These are phyloP conservation scores for Coleophoma eucalyptorum DNA, from an alignment of 2,329 filamentous ascomycete species.

Conservation along the genomic window DNA sequence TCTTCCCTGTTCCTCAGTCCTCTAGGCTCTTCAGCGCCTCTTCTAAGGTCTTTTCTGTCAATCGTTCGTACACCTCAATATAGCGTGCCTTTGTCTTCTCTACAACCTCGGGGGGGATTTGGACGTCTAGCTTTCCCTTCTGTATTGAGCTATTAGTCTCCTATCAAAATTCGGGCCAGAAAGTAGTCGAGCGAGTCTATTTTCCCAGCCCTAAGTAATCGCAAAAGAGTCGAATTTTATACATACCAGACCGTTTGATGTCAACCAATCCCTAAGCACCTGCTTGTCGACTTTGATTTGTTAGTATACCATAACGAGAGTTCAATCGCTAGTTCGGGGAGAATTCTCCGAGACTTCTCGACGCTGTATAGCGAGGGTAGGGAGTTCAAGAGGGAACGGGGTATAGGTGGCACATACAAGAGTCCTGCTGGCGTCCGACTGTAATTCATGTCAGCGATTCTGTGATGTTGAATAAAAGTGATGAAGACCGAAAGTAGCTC, in stretches of 20 bases:
- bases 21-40: neutral
- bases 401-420: too few species aligned
- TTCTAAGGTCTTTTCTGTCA: neutral
- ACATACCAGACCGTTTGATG: conserved; percentile 61
- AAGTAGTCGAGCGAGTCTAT: neutral
- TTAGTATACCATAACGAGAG: too few species aligned
- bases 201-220: too few species aligned
- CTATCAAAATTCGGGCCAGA: neutral
- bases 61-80: neutral
- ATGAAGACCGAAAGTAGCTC: too few species aligned
- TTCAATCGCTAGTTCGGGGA: too few species aligned
- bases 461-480: too few species aligned
- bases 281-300: conserved; percentile 96
- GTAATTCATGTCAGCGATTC: too few species aligned
- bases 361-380: too few species aligned
- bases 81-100: neutral
- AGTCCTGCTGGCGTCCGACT: conserved; percentile 72
- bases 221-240: too few species aligned
- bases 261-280: conserved; percentile 79
- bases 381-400: too few species aligned
- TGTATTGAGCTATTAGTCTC: neutral
- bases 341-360: too few species aligned
- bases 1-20: neutral
- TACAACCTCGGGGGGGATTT: neutral
- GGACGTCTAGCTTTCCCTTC: conserved; percentile 37